Evolutionary conservation across 2,329 filamentous ascomycete species (phyloP).

Genomic region (Proliferodiscus dingleyae): DNA sequence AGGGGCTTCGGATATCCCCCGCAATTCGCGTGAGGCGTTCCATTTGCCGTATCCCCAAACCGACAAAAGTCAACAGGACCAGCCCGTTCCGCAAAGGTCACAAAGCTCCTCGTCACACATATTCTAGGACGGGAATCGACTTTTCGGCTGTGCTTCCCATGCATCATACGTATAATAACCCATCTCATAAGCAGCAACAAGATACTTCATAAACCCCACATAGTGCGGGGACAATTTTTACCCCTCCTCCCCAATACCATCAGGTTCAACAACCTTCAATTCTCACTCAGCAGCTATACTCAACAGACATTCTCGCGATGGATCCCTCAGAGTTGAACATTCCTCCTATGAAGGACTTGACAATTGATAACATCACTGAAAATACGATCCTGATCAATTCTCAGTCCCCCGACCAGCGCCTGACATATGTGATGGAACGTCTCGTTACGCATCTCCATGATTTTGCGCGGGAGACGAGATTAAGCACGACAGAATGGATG

Average conservation of each 20-base stretch:
- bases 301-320: constrained; percentile 11
- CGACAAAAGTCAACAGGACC: neutral
- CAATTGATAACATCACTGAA: constrained; percentile 74
- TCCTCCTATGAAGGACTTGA: constrained; percentile 62
- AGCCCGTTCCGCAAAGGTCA: neutral
- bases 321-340: constrained; percentile 14
- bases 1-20: neutral
- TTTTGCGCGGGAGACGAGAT: constrained; percentile 72
- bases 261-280: neutral
- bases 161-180: too few species aligned
- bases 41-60: neutral
- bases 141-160: too few species aligned
- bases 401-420: constrained; percentile 56
- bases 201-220: too few species aligned
- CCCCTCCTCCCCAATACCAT: neutral
- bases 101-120: neutral
- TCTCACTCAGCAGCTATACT: neutral
- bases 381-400: constrained; percentile 74
- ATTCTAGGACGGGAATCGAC: neutral
- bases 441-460: constrained; percentile 76
- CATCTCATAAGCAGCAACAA: too few species aligned
- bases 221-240: too few species aligned
- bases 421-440: constrained; percentile 68
- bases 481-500: constrained; percentile 78
- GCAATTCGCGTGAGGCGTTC: neutral